phyloP scores from a whole-genome alignment of 768 basidiomycete genomes.

The Suillus bovinus region DNA sequence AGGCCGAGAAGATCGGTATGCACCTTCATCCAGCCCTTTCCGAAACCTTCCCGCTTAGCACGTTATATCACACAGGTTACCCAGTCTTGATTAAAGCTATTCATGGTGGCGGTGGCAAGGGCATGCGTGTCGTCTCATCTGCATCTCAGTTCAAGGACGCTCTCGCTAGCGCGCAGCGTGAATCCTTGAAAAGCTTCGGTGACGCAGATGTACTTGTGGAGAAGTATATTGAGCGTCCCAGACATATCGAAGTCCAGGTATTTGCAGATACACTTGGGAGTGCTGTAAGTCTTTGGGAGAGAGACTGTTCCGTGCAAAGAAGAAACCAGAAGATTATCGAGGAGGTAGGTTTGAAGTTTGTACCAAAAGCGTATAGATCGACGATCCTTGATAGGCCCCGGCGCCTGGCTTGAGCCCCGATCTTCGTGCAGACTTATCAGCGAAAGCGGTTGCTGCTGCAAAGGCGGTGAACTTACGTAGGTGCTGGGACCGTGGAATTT shows the following conservation, averaged over 20 bases:
- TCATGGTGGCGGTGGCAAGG: conserved; percentile 94
- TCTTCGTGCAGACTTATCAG: conserved; percentile 76
- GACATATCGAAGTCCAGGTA: conserved; percentile 94
- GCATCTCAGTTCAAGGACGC: conserved; percentile 76
- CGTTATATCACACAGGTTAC: conserved; percentile 51
- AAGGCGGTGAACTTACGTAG: conserved; percentile 88
- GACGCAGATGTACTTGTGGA: conserved; percentile 87
- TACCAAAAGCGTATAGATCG: neutral
- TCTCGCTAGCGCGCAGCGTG: conserved; percentile 84
- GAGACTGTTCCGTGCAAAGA: conserved; percentile 90
- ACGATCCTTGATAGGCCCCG: conserved; percentile 60
- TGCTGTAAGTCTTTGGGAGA: conserved; percentile 93
- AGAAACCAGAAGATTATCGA: conserved; percentile 96
- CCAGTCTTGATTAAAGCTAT: conserved; percentile 97
- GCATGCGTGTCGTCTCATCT: conserved; percentile 81
- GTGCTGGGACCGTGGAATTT: conserved; percentile 94
- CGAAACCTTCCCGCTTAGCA: neutral
- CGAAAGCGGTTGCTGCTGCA: conserved; percentile 91
- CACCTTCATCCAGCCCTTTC: neutral
- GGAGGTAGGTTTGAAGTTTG: conserved; percentile 48
- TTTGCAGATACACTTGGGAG: conserved; percentile 84
- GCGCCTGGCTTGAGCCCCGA: conserved; percentile 85
- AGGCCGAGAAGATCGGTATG: conserved; percentile 71
- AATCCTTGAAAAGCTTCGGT: conserved; percentile 85
- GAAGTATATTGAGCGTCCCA: conserved; percentile 82